Percentiles rank a stretch among this genome's conserved stretches.
Conservation (phyloP, 768 basidiomycete species). For the Punctularia strigosozonata region DNA sequence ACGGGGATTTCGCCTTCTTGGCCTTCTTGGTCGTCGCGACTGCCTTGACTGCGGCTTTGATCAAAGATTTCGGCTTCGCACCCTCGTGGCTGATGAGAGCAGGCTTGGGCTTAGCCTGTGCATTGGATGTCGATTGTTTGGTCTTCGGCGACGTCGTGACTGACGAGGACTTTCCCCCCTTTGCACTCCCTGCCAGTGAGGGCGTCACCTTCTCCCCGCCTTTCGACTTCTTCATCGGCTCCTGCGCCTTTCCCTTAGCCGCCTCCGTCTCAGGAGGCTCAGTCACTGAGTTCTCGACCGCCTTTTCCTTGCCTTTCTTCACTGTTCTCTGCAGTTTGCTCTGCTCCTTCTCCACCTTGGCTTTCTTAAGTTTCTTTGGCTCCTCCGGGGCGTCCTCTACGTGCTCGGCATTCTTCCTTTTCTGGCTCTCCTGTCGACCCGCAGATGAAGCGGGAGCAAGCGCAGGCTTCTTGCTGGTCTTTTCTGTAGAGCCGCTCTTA, state of each 20-base stretch:
- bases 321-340: constrained; percentile 4
- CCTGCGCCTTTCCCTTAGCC: constrained; percentile 6
- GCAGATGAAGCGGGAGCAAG: too few species aligned
- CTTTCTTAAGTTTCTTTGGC: constrained; percentile 6
- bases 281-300: constrained; percentile 1
- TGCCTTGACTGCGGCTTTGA: background rate
- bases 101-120: background rate
- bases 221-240: constrained; percentile 1
- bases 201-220: constrained; percentile 2
- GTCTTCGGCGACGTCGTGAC: constrained; percentile 2
- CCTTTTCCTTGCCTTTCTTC: constrained; percentile 8
- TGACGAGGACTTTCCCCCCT: constrained; percentile 2
- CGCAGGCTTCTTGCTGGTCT: too few species aligned
- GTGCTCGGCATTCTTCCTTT: too few species aligned
- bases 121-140: too few species aligned
- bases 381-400: too few species aligned
- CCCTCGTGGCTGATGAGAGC: too few species aligned
- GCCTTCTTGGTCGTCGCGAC: background rate
- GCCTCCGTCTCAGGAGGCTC: constrained; percentile 1
- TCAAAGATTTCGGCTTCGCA: background rate
- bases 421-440: too few species aligned
- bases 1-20: background rate
- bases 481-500: too few species aligned
- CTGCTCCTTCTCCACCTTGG: constrained; percentile 12
- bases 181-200: background rate